phyloP scores from a whole-genome alignment of 805 yeast species.

The Ascoidea asiatica region DNA sequence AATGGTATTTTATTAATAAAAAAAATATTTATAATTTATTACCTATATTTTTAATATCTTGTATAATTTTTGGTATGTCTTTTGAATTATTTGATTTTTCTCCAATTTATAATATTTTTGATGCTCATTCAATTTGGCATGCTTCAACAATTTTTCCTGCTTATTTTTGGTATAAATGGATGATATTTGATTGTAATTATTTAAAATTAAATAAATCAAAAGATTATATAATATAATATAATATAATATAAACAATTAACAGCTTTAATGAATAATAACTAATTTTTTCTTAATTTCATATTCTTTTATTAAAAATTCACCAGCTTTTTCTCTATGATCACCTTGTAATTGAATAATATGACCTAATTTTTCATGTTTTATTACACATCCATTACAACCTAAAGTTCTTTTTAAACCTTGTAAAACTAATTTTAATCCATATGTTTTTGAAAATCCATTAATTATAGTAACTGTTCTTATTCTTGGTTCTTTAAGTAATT shows the following conservation, averaged over 20 bases:
- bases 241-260: not conserved
- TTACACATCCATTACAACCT: slow-evolving; percentile 96
- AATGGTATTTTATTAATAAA: slow-evolving; percentile 6
- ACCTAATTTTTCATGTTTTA: slow-evolving; percentile 89
- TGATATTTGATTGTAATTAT: slow-evolving; percentile 10
- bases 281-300: no score
- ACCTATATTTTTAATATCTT: slow-evolving; percentile 32
- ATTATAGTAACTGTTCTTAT: slow-evolving; percentile 95
- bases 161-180: slow-evolving; percentile 10
- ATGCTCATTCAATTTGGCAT: slow-evolving; percentile 95
- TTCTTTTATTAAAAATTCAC: slow-evolving; percentile 77
- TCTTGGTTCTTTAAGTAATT: no score
- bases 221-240: not conserved
- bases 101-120: slow-evolving; percentile 53
- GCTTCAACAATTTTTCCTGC: slow-evolving; percentile 69
- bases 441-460: slow-evolving; percentile 90
- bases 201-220: slow-evolving; percentile 4
- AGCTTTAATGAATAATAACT: slow-evolving; percentile 5
- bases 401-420: slow-evolving; percentile 91
- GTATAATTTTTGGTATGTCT: slow-evolving; percentile 60
- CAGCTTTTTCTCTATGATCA: slow-evolving; percentile 92
- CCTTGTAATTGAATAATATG: slow-evolving; percentile 96
- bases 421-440: slow-evolving; percentile 83
- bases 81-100: slow-evolving; percentile 86
- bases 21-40: slow-evolving; percentile 9